These are phyloP conservation scores for sunflower (Helianthus annuus) DNA, from an alignment of 129 eudicot species.

Conservation along the genomic window DNA sequence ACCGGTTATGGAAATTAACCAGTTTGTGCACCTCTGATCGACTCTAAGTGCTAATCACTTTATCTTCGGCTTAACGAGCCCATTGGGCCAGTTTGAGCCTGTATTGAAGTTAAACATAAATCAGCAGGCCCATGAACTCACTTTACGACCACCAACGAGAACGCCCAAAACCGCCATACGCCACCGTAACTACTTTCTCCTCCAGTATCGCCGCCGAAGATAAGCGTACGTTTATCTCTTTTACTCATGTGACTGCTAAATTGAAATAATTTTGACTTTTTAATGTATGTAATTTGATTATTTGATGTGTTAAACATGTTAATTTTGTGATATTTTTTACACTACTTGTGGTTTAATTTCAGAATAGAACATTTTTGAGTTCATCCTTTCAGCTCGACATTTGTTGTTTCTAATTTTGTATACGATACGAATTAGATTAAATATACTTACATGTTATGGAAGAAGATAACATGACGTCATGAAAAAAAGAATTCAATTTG, in stretches of 20 bases:
- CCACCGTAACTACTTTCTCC: conserved; percentile 4
- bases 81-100: background rate
- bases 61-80: background rate
- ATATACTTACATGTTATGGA: background rate
- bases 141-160: background rate
- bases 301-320: background rate
- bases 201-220: background rate
- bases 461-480: background rate
- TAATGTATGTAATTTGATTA: conserved; percentile 11
- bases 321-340: background rate
- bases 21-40: no score
- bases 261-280: background rate
- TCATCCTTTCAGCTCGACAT: no score
- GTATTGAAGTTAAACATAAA: background rate
- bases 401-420: no score
- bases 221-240: background rate
- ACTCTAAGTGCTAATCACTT: background rate
- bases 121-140: background rate
- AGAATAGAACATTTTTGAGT: no score
- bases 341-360: no score
- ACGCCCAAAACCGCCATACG: background rate
- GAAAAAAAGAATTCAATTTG: background rate
- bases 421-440: background rate
- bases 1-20: no score
- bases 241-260: background rate